These are phyloP conservation scores for Grigorovia yakushimaensis DNA, from an alignment of 805 yeast species.

Conservation along the genomic window DNA sequence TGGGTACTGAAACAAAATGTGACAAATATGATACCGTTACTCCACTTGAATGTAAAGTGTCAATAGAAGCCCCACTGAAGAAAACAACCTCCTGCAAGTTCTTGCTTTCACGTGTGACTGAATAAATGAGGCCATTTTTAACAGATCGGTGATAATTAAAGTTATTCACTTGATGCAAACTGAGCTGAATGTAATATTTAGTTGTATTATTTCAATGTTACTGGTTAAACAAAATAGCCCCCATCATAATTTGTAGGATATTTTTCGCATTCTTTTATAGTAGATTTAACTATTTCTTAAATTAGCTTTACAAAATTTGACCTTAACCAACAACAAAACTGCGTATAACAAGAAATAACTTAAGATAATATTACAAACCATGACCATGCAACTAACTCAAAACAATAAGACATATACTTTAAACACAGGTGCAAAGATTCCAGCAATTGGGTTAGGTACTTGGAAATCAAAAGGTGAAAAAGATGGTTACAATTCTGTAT, in stretches of 20 bases:
- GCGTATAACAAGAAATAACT: too few species aligned
- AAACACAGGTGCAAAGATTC: constrained; percentile 57
- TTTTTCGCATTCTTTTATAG: too few species aligned
- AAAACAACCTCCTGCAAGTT: background rate
- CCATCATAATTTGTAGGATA: too few species aligned
- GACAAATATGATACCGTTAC: background rate
- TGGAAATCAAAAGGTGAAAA: constrained; percentile 49
- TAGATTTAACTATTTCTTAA: too few species aligned
- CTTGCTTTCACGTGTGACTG: background rate
- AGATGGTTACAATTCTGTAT: constrained; percentile 48
- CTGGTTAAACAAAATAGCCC: too few species aligned
- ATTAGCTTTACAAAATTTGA: too few species aligned
- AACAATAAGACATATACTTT: constrained; percentile 29
- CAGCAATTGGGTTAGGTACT: constrained; percentile 66
- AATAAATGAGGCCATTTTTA: background rate
- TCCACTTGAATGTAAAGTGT: background rate
- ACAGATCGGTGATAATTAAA: too few species aligned
- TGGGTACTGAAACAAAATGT: too few species aligned
- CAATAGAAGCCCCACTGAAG: background rate
- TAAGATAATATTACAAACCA: background rate
- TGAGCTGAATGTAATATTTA: too few species aligned
- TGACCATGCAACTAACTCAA: constrained; percentile 13
- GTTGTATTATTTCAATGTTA: too few species aligned
- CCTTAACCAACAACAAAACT: too few species aligned
- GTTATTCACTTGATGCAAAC: too few species aligned